A percentile compares a stretch with the other conserved stretches of the same genome.
phyloP scores from a whole-genome alignment of 768 basidiomycete genomes.

The Rhodotorula taiwanensis region DNA sequence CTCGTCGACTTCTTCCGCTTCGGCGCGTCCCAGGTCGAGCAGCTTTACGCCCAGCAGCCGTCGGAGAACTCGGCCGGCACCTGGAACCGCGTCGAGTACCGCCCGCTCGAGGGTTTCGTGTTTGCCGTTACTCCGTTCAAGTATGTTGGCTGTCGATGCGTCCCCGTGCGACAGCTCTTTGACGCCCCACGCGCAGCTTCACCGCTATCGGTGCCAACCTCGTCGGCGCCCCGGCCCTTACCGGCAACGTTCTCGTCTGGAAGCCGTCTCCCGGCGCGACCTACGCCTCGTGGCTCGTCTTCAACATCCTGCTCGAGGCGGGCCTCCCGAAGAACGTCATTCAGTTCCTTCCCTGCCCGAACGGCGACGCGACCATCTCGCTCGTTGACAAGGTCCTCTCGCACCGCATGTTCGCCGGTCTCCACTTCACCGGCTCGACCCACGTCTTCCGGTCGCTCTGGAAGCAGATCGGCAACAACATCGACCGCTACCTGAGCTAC shows the following conservation, averaged over 20 bases:
- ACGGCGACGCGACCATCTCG: slow-evolving; percentile 52
- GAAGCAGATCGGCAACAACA: slow-evolving; percentile 85
- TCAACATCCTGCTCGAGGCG: slow-evolving; percentile 86
- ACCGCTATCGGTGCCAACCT: slow-evolving; percentile 98
- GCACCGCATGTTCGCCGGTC: slow-evolving; percentile 70
- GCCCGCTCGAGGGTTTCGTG: slow-evolving; percentile 96
- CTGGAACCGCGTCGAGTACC: slow-evolving; percentile 97
- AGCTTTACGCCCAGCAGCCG: slow-evolving; percentile 86
- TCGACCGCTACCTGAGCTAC: slow-evolving; percentile 80
- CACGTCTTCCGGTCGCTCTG: slow-evolving; percentile 89
- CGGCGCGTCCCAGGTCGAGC: slow-evolving; percentile 92
- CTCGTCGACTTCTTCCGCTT: slow-evolving; percentile 91
- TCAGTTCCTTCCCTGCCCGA: slow-evolving; percentile 89
- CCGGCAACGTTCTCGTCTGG: slow-evolving; percentile 93
- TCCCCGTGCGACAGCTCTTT: neutral
- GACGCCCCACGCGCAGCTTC: slow-evolving; percentile 48
- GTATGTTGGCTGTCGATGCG: slow-evolving; percentile 22
- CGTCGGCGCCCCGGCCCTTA: slow-evolving; percentile 74
- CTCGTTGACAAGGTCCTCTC: slow-evolving; percentile 57
- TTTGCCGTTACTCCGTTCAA: slow-evolving; percentile 98
- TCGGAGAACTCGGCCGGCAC: slow-evolving; percentile 72
- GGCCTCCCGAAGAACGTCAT: slow-evolving; percentile 91
- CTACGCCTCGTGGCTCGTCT: slow-evolving; percentile 86
- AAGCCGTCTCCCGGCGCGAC: slow-evolving; percentile 94
- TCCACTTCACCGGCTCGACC: slow-evolving; percentile 96